Percentiles rank a stretch among this genome's conserved stretches.
Evolutionary conservation across 352 stramenopile species (phyloP).

Genomic region (Pythium dissotocum): DNA sequence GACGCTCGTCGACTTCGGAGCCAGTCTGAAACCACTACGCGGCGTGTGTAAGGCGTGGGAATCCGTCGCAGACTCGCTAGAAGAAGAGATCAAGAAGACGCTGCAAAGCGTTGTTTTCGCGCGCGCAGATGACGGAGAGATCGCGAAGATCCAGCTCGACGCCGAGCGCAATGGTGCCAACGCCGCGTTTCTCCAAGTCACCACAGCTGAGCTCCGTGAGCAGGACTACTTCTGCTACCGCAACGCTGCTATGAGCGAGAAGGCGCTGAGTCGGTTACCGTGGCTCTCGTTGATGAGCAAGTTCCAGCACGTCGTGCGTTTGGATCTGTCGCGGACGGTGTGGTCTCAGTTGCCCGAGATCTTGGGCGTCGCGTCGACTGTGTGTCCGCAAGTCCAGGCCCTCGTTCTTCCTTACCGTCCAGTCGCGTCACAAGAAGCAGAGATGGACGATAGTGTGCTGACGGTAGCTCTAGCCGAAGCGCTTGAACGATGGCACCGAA

Average conservation of each 20-base stretch:
- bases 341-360: slow-evolving; percentile 1
- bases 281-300: slow-evolving; percentile 1
- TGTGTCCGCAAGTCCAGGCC: slow-evolving; percentile 7
- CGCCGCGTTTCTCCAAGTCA: not conserved
- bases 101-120: not conserved
- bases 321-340: slow-evolving; percentile 10
- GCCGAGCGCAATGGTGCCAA: not conserved
- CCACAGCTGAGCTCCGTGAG: not conserved
- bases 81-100: not conserved
- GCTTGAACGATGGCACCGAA: slow-evolving; percentile 2
- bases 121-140: not conserved
- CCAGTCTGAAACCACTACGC: slow-evolving; percentile 10
- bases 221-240: not conserved
- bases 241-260: not conserved
- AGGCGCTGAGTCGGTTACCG: not conserved
- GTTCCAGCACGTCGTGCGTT: slow-evolving; percentile 12
- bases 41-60: slow-evolving; percentile 14
- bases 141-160: not conserved
- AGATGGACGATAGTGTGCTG: not conserved
- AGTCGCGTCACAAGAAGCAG: not conserved
- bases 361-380: not conserved
- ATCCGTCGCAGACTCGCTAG: not conserved
- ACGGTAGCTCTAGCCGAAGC: not conserved
- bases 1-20: not conserved
- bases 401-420: slow-evolving; percentile 5